Conservation (phyloP, 306 rosid species). For the Vigna nakashimae region DNA sequence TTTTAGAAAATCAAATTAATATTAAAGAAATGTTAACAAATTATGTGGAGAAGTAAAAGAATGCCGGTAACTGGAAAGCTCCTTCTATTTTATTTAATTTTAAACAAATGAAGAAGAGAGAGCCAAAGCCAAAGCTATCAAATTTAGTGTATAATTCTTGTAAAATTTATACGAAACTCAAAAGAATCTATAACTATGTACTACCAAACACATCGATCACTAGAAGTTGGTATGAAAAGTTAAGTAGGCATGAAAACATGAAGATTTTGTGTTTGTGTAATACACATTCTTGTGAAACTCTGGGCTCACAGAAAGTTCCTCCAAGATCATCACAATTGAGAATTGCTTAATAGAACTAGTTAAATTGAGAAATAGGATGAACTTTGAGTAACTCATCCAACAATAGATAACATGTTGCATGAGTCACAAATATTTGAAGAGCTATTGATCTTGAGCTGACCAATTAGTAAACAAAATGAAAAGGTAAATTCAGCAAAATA, state of each 20-base stretch:
- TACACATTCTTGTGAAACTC: conserved; percentile 79
- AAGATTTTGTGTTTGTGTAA: conserved; percentile 37
- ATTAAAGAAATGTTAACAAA: not conserved
- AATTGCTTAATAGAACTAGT: too few species aligned
- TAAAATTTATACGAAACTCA: not conserved
- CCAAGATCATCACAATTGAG: conserved; percentile 91
- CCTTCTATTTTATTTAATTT: conserved; percentile 1
- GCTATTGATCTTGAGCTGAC: too few species aligned
- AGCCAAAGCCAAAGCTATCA: not conserved
- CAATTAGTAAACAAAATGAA: not conserved
- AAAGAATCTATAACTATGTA: not conserved
- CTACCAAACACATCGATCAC: not conserved
- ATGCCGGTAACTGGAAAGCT: too few species aligned
- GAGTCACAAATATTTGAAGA: too few species aligned
- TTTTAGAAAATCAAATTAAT: not conserved
- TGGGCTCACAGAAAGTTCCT: conserved; percentile 73
- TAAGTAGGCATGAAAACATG: conserved; percentile 22
- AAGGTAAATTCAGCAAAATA: not conserved
- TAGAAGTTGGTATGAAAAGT: not conserved
- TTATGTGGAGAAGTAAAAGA: not conserved
- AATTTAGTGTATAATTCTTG: conserved; percentile 18
- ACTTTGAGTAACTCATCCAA: not conserved
- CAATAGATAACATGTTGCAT: not conserved
- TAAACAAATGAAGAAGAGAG: not conserved
- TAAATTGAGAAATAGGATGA: not conserved